Evolutionary conservation across 768 basidiomycete species (phyloP).

Genomic region (Tylopilus rubrobrunneus): DNA sequence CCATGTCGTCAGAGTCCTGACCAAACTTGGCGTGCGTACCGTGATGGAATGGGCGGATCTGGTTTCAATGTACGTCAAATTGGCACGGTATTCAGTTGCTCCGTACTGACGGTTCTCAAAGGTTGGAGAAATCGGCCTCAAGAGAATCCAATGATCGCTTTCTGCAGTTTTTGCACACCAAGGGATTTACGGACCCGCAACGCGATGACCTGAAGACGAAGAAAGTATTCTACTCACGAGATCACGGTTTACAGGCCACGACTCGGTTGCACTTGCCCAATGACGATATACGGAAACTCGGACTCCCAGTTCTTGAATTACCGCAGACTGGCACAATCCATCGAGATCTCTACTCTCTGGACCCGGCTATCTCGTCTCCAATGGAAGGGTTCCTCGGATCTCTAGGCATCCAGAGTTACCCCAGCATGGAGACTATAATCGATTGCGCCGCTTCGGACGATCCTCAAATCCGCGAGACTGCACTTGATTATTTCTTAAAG

Average conservation of each 20-base stretch:
- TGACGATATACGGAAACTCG: constrained; percentile 59
- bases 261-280: constrained; percentile 79
- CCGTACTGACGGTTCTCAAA: not conserved
- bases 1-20: constrained; percentile 2
- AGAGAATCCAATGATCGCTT: constrained; percentile 14
- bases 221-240: constrained; percentile 6
- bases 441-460: constrained; percentile 3
- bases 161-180: constrained; percentile 42
- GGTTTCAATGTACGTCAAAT: constrained; percentile 28
- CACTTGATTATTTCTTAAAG: constrained; percentile 12
- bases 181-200: no score
- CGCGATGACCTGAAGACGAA: not conserved
- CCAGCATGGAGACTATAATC: constrained; percentile 6
- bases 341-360: not conserved
- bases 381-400: not conserved
- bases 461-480: not conserved
- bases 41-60: constrained; percentile 8
- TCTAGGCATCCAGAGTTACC: constrained; percentile 2
- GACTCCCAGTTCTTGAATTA: constrained; percentile 66
- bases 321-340: not conserved
- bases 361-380: not conserved
- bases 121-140: constrained; percentile 9
- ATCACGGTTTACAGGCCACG: not conserved
- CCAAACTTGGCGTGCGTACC: constrained; percentile 35
- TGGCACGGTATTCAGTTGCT: constrained; percentile 39